Evolutionary conservation across 495 filamentous ascomycete genomes (phyloP).

Genomic region (Acidiella bohemica): DNA sequence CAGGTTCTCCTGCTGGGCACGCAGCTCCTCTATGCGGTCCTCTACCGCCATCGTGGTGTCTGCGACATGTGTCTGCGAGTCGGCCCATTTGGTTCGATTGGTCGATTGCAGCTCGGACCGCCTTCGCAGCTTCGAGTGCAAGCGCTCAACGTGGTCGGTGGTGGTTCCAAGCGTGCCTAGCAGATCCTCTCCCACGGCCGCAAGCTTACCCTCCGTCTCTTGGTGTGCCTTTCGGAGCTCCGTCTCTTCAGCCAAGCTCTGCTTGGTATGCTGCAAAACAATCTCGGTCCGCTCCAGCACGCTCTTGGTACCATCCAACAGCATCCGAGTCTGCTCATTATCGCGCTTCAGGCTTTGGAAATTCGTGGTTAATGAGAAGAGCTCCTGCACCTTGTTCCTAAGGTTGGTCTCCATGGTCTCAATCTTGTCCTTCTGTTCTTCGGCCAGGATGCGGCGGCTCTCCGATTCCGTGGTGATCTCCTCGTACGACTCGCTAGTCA

Average conservation of each 20-base stretch:
- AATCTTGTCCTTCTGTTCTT: conserved; percentile 84
- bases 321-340: conserved; percentile 55
- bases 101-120: conserved; percentile 66
- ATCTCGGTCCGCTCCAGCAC: conserved; percentile 78
- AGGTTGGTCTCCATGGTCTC: conserved; percentile 83
- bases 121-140: conserved; percentile 71
- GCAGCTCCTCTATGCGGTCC: conserved; percentile 51
- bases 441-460: conserved; percentile 77
- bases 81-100: conserved; percentile 66
- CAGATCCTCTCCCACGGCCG: conserved; percentile 55
- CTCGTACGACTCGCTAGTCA: conserved; percentile 72
- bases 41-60: conserved; percentile 67
- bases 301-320: conserved; percentile 63
- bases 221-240: conserved; percentile 71
- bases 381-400: conserved; percentile 79
- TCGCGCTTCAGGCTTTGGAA: conserved; percentile 80
- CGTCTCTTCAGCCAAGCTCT: conserved; percentile 67
- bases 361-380: conserved; percentile 68
- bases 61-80: conserved; percentile 58
- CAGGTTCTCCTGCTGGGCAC: conserved; percentile 52
- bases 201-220: conserved; percentile 64
- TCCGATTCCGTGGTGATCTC: conserved; percentile 82
- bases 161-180: conserved; percentile 61
- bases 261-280: conserved; percentile 59
- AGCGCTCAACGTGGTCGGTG: conserved; percentile 61